Evolutionary conservation across 331 rosid genomes (phyloP), one percentile per base, ranked within the genome.

Genomic region (Saraca asoca): DNA sequence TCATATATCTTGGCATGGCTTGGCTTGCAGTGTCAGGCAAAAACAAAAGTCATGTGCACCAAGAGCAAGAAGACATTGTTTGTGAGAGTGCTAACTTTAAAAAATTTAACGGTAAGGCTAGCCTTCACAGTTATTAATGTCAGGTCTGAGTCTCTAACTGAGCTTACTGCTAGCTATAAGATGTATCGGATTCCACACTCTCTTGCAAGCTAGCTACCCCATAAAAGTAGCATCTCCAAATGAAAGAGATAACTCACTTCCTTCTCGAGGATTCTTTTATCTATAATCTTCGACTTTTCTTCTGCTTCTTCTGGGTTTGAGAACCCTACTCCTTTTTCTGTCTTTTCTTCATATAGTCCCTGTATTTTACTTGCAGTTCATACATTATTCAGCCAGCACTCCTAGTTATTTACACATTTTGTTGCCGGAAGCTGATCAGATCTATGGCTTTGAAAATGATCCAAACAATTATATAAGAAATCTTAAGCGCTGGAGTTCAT

Each of bases 11-110:
- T 24, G 31, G 31, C 31, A 24, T 24, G 31, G 31, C 88, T 74
- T 80, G 81, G 78, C 83, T 84, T 75, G 86, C 80, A 71, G 72
- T 77, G 93, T 90, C 85, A 80, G 97, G 75, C 62, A 71, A 78
- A 83, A 24, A n/a, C n/a, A n/a, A 24, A 80, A 82, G 91, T 89
- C 79, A 80, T 75, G 69, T 54, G 72, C 87, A 75, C 85, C 82
- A 67, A 84, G 59, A 64, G 65, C 58, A 43, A 66, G 48, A 42
- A 59, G 70, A 68, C 57, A 49, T 70, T 74, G 31, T 24, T 24
- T 24, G 70, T 63, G 83, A 73, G 80, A 84, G 76, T 74, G 81
- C 81, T 72, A 58, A 76, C 72, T 76, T 87, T 81, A 52, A 15
- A 72, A 49, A 24, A 1, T 1, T 73, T 59, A 50, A 70, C 34